Conservation (phyloP, 768 basidiomycete species). For the Amanita pallidorosea region DNA sequence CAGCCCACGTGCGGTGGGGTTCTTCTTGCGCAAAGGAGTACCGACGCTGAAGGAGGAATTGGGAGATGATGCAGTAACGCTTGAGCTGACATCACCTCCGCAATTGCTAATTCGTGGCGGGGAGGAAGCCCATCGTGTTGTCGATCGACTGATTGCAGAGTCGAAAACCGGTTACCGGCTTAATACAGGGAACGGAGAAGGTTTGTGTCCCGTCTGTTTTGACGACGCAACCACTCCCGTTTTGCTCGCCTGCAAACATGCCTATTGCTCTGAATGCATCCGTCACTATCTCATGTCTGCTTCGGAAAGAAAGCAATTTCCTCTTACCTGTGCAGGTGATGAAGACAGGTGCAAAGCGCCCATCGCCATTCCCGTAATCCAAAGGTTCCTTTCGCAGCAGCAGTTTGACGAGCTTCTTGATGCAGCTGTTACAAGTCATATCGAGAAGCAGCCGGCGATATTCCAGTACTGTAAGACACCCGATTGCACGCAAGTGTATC, state of each 20-base stretch:
- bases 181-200: background rate
- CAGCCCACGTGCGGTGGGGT: conserved; percentile 29
- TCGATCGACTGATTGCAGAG: conserved; percentile 1
- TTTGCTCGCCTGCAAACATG: background rate
- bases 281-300: conserved; percentile 1
- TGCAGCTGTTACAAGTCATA: conserved; percentile 32
- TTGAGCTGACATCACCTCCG: conserved; percentile 25
- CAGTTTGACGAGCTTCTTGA: conserved; percentile 33
- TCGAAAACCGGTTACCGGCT: background rate
- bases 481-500: conserved; percentile 42
- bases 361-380: conserved; percentile 29
- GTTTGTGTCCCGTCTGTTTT: conserved; percentile 5
- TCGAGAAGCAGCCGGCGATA: conserved; percentile 31
- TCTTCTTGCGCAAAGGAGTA: conserved; percentile 41
- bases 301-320: conserved; percentile 3
- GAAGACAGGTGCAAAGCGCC: conserved; percentile 6
- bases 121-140: conserved; percentile 29
- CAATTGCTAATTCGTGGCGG: conserved; percentile 44
- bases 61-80: conserved; percentile 41
- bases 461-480: conserved; percentile 46
- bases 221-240: conserved; percentile 1
- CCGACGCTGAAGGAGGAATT: conserved; percentile 38
- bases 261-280: conserved; percentile 4
- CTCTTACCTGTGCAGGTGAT: conserved; percentile 3
- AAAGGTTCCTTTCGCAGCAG: conserved; percentile 23